These are phyloP conservation scores for Colletotrichum sp. DNA, from an alignment of 2,329 filamentous ascomycete genomes.

Conservation along the genomic window DNA sequence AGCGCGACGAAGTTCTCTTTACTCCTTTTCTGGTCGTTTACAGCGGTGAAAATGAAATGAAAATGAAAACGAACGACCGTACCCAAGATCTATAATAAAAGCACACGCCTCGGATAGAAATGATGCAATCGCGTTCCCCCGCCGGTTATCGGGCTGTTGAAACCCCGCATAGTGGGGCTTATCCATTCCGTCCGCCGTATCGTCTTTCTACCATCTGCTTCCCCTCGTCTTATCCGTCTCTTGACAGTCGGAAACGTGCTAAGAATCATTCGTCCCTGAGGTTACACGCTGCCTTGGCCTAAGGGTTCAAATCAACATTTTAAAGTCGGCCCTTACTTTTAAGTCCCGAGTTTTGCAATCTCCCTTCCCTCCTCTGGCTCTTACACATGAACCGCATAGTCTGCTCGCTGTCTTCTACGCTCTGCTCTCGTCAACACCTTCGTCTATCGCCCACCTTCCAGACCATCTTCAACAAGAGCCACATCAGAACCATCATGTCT, in stretches of 20 bases:
- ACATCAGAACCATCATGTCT: conserved; percentile 43
- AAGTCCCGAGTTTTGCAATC: not conserved
- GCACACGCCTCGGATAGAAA: not conserved
- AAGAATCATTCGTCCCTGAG: not conserved
- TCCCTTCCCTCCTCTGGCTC: not conserved
- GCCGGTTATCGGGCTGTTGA: conserved; percentile 18
- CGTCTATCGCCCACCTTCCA: not conserved
- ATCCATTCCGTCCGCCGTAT: conserved; percentile 11
- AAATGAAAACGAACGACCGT: not conserved
- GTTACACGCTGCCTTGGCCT: not conserved
- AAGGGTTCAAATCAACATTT: not conserved
- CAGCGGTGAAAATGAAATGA: not conserved
- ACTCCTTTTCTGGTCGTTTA: not conserved
- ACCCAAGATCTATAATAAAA: not conserved
- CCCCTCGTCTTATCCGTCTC: conserved; percentile 18
- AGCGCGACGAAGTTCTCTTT: not conserved
- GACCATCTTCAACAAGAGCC: not conserved
- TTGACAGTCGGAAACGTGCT: conserved; percentile 12
- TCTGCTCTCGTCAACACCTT: not conserved
- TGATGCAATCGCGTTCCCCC: conserved; percentile 11
- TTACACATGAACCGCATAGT: conserved; percentile 2
- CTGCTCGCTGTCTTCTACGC: not conserved
- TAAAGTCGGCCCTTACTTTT: not conserved
- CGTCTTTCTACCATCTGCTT: not conserved
- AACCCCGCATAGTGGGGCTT: conserved; percentile 16